A percentile compares a stretch with the other conserved stretches of the same genome.
Conservation (phyloP, 2,329 filamentous ascomycete species). For the Pestalotiopsis sp. region DNA sequence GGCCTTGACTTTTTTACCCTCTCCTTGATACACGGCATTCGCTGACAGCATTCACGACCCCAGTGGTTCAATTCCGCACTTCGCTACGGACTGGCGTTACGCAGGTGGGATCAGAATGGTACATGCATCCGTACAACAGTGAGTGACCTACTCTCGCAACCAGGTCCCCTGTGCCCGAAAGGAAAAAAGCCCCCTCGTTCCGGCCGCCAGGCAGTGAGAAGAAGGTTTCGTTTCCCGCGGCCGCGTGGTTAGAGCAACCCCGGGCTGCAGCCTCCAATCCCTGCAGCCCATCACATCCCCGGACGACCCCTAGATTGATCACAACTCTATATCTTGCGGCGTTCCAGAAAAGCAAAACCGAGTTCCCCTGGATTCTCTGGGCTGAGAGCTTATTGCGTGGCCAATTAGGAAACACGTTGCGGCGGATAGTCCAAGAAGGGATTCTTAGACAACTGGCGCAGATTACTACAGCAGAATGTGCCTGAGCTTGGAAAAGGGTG, state of each 20-base stretch:
- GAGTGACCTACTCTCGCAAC: too few relatives aligned
- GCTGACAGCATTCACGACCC: not conserved
- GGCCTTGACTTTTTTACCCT: not conserved
- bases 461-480: too few relatives aligned
- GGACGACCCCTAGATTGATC: conserved; percentile 9
- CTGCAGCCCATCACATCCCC: not conserved
- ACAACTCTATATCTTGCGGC: not conserved
- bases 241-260: not conserved
- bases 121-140: not conserved
- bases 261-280: not conserved
- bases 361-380: not conserved
- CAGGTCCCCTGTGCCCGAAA: too few relatives aligned
- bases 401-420: not conserved
- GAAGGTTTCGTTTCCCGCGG: not conserved
- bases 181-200: not conserved
- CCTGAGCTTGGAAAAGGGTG: too few relatives aligned
- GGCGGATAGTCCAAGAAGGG: not conserved
- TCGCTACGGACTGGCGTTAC: not conserved
- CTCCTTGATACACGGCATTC: not conserved
- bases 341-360: not conserved
- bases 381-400: not conserved
- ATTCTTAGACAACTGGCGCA: not conserved
- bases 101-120: not conserved
- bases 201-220: not conserved
- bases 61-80: not conserved